phyloP scores from a whole-genome alignment of 2,329 filamentous ascomycete genomes.

The Botrytis hyacinthi region DNA sequence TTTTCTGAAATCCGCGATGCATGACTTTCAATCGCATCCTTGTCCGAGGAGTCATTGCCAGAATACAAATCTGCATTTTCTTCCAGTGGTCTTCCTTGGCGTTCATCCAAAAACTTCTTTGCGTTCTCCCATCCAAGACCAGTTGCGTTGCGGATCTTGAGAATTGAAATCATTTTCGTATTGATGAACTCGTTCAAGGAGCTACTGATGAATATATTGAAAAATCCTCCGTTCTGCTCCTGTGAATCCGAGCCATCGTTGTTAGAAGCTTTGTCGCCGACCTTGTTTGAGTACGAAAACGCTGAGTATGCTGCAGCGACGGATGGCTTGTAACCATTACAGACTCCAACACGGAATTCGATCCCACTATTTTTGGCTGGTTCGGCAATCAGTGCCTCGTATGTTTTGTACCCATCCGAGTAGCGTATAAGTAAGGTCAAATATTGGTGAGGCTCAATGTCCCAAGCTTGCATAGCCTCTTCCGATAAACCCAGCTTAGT shows the following conservation, averaged over 20 bases:
- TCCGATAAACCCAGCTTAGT: constrained; percentile 69
- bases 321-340: constrained; percentile 70
- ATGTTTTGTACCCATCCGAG: constrained; percentile 56
- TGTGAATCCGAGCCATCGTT: constrained; percentile 1
- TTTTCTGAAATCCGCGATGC: constrained; percentile 33
- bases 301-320: constrained; percentile 41
- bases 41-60: constrained; percentile 18
- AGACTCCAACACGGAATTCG: constrained; percentile 69
- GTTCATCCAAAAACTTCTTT: constrained; percentile 40
- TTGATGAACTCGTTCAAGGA: constrained; percentile 69
- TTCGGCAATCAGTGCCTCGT: constrained; percentile 52
- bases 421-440: constrained; percentile 71
- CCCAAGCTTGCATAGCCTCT: constrained; percentile 76
- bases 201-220: constrained; percentile 66
- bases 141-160: constrained; percentile 55
- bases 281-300: constrained; percentile 36
- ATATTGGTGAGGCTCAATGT: constrained; percentile 64
- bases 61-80: constrained; percentile 22
- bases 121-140: constrained; percentile 66
- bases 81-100: constrained; percentile 31
- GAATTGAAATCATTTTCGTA: constrained; percentile 58
- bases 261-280: constrained; percentile 23
- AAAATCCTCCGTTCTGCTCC: constrained; percentile 41
- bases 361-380: constrained; percentile 43
- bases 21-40: constrained; percentile 19